These are phyloP conservation scores for Vararia minispora DNA, from an alignment of 768 basidiomycete genomes.

Conservation along the genomic window DNA sequence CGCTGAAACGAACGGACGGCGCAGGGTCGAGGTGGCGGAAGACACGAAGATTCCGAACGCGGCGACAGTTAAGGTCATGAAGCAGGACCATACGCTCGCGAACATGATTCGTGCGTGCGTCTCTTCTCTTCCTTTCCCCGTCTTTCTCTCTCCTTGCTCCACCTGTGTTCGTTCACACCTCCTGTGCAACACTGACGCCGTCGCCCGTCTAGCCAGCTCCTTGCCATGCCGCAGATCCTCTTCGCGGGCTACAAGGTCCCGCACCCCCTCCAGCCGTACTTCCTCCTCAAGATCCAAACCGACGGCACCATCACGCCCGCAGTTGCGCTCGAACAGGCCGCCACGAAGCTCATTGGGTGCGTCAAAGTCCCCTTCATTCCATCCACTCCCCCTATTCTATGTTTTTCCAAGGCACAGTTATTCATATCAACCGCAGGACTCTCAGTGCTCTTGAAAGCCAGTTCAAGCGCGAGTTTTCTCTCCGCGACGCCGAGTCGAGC, in stretches of 20 bases:
- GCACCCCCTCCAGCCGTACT: constrained; percentile 90
- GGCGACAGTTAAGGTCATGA: constrained; percentile 86
- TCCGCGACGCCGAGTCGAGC: constrained; percentile 53
- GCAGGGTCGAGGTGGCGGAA: constrained; percentile 81
- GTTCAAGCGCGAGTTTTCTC: constrained; percentile 76
- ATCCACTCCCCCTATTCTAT: not conserved
- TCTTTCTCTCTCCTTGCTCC: not conserved
- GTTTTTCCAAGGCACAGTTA: not conserved
- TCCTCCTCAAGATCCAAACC: constrained; percentile 92
- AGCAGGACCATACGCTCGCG: constrained; percentile 95
- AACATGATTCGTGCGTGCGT: constrained; percentile 94
- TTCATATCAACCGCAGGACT: constrained; percentile 11
- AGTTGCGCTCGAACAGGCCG: constrained; percentile 73
- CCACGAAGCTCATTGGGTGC: constrained; percentile 73
- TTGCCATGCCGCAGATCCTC: constrained; percentile 75
- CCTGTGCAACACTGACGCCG: not conserved
- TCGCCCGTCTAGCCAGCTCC: constrained; percentile 59
- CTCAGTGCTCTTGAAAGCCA: constrained; percentile 57
- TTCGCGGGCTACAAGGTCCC: constrained; percentile 99
- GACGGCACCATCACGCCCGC: constrained; percentile 80
- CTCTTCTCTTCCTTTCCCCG: constrained; percentile 9
- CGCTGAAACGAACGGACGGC: constrained; percentile 10
- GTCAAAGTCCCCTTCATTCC: constrained; percentile 29
- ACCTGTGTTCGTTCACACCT: not conserved
- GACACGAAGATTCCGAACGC: constrained; percentile 98